Evolutionary conservation across 2,329 filamentous ascomycete genomes (phyloP), one percentile per base, ranked within the genome.

Genomic region (Didymella segeticola): DNA sequence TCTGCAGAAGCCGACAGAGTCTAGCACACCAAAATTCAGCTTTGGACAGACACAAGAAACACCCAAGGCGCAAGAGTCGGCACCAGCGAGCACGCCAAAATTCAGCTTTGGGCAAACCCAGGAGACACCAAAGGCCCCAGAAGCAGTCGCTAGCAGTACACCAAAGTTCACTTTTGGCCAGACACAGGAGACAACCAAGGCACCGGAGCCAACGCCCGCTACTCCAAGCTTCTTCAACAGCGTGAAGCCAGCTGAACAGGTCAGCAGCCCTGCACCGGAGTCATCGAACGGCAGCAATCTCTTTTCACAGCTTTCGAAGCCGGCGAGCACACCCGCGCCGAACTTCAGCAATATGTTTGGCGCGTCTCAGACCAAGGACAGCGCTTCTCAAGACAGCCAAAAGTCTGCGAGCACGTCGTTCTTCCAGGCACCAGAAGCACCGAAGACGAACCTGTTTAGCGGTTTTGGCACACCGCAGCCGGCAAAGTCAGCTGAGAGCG

Each of bases 401-500:
- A 52, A 62, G 43, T 8, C 47, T 27, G 11, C 37, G 2, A 41
- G 33, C 31, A 33, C 45, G 3, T 37, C 45, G 14, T 54, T 57
- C 30, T 47, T 52, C 31, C 48, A 63, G 31, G 57, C 61, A 12
- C 53, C 56, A 4, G 60, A 59, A 7, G 58, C 57, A 15, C 46
- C 56, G 11, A 63, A 62, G 34, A 46, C 58, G 1, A 61, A 47
- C 46, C 6, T 64, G 8, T 67, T 66, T 53, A 57, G 61, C 26
- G 60, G 60, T 5, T 67, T 67, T 37, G 64, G 57, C 45, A 67
- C 63, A 34, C 61, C 64, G 31, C 64, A 67, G 42, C 61, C 62
- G 4, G 51, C 57, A 10, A 66, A 64, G 53, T 60, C 53, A 1
- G 23, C 45, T 10, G 54, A 62, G n/a, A 37, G 39, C 9, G 61